These are phyloP conservation scores for Medicago ruthenica DNA, from an alignment of 306 rosid species.

Conservation along the genomic window DNA sequence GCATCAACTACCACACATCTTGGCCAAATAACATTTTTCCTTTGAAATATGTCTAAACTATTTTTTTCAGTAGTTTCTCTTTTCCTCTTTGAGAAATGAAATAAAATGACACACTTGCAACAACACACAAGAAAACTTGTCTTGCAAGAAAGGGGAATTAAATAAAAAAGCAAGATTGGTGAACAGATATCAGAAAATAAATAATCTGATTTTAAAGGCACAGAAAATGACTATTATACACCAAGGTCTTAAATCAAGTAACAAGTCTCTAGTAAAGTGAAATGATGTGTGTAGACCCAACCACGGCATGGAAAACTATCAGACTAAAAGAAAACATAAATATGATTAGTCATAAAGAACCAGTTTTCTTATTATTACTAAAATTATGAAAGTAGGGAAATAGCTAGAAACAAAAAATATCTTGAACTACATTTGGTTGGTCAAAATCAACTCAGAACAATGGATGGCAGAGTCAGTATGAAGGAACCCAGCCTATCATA, in stretches of 20 bases:
- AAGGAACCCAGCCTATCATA: conserved; percentile 30
- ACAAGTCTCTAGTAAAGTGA: conserved; percentile 7
- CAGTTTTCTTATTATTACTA: neutral
- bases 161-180: neutral
- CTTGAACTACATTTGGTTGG: conserved; percentile 1
- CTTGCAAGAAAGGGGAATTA: neutral
- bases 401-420: neutral
- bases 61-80: neutral
- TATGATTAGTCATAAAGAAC: conserved; percentile 4
- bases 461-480: conserved; percentile 17
- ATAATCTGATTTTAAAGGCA: too few relatives aligned
- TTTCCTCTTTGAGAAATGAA: conserved; percentile 1
- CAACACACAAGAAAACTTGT: neutral
- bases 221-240: neutral
- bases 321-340: neutral
- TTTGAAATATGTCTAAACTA: neutral
- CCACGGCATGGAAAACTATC: conserved; percentile 19
- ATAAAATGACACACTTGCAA: neutral
- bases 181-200: conserved; percentile 5
- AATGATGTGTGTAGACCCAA: conserved; percentile 4
- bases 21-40: conserved; percentile 5
- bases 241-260: conserved; percentile 18
- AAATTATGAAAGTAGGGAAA: conserved; percentile 23
- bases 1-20: conserved; percentile 9
- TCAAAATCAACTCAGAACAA: conserved; percentile 28